These are phyloP conservation scores for Solanum pinnatisectum DNA, from an alignment of 257 asterid genomes.

Conservation along the genomic window DNA sequence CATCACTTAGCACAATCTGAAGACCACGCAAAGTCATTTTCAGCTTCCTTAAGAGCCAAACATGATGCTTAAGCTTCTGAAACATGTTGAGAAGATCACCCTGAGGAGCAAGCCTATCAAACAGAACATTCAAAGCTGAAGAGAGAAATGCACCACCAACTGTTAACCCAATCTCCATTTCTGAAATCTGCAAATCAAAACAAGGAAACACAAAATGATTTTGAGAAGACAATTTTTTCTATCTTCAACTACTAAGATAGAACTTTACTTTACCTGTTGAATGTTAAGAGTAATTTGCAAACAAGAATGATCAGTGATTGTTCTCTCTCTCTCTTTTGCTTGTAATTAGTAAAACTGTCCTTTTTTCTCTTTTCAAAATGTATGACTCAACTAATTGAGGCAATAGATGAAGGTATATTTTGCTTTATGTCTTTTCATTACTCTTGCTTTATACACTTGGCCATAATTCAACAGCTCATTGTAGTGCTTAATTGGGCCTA, in stretches of 20 bases:
- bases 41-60: neutral
- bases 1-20: slow-evolving; percentile 9
- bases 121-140: neutral
- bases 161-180: neutral
- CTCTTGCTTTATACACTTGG: no score
- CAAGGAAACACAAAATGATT: neutral
- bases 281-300: neutral
- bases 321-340: neutral
- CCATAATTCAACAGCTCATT: no score
- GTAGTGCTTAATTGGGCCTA: no score
- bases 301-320: neutral
- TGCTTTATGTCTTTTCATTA: no score
- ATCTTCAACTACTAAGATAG: neutral
- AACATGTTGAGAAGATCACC: neutral
- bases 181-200: neutral
- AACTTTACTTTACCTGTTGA: neutral
- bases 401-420: no score
- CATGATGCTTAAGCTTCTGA: neutral
- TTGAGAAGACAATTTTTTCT: neutral
- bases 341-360: no score
- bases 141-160: neutral
- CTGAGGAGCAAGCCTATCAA: neutral
- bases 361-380: neutral
- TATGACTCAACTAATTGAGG: neutral
- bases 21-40: neutral